A percentile compares a stretch with the other conserved stretches of the same genome.
Evolutionary conservation across 169 alveolate genomes (phyloP).

Genomic region (Plasmodium adleri): DNA sequence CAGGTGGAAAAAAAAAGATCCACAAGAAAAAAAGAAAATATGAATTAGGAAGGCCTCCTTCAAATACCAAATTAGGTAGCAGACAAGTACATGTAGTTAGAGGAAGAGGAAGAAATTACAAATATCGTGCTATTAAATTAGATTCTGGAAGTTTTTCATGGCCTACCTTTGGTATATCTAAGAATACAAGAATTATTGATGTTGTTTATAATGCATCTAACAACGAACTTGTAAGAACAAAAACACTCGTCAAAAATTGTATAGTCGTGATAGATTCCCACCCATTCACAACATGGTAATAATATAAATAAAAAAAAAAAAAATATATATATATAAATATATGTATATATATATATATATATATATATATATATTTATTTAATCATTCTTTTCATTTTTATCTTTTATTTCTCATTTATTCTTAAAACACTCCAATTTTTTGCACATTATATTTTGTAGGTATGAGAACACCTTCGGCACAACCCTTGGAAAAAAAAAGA

Average conservation of each 20-base stretch:
- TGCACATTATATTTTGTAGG: conserved; percentile 20
- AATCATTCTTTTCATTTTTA: neutral
- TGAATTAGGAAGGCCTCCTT: conserved; percentile 99
- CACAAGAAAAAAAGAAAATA: conserved; percentile 99
- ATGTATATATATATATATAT: neutral
- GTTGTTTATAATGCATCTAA: conserved; percentile 99
- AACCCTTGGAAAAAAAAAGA: conserved; percentile 78
- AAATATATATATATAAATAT: neutral
- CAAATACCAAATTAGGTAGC: conserved; percentile 97
- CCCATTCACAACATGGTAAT: conserved; percentile 97
- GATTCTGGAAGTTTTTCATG: conserved; percentile 98
- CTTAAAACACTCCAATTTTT: neutral
- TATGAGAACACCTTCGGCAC: conserved; percentile 78
- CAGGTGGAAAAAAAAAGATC: conserved; percentile 99
- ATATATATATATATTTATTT: neutral
- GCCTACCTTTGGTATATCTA: conserved; percentile 93
- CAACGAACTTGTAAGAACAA: conserved; percentile 99
- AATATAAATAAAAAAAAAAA: neutral
- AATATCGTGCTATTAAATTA: conserved; percentile 97
- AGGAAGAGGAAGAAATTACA: conserved; percentile 98
- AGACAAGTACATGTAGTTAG: conserved; percentile 95
- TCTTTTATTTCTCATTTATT: neutral
- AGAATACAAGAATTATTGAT: conserved; percentile 96
- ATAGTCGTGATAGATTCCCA: conserved; percentile 98
- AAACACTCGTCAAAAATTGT: conserved; percentile 98